A percentile compares a stretch with the other conserved stretches of the same genome.
phyloP scores from a whole-genome alignment of 2,329 filamentous ascomycete species.

The Ampelomyces quisqualis region DNA sequence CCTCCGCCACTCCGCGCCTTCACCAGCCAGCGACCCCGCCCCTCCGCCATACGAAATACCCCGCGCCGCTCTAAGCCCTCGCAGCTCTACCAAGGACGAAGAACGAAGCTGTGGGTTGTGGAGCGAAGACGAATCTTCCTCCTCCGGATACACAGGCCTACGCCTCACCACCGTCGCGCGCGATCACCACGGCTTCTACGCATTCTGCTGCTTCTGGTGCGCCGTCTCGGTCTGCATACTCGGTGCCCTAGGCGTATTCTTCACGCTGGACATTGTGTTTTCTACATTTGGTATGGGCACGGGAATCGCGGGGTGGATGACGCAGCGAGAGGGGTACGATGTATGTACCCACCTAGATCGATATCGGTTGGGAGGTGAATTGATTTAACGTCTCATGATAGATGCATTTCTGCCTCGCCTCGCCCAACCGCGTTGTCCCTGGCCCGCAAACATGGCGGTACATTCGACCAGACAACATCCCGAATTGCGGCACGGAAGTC shows the following conservation, averaged over 20 bases:
- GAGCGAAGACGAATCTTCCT: constrained; percentile 5
- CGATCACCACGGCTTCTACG: background rate
- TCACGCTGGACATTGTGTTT: constrained; percentile 6
- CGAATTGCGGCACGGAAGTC: constrained; percentile 11
- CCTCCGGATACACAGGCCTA: background rate
- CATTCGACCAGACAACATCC: constrained; percentile 1
- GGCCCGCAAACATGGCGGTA: constrained; percentile 19
- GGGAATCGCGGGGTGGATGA: constrained; percentile 6
- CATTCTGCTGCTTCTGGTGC: constrained; percentile 9
- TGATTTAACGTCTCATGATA: constrained; percentile 1
- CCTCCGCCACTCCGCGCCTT: constrained; percentile 7
- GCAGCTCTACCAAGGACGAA: constrained; percentile 10
- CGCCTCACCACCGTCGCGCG: background rate
- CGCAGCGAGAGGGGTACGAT: constrained; percentile 6
- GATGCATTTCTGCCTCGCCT: constrained; percentile 24
- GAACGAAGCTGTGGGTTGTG: constrained; percentile 13
- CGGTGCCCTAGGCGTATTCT: constrained; percentile 3
- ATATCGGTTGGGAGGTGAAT: background rate
- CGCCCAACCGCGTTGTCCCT: constrained; percentile 17
- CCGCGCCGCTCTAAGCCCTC: no score
- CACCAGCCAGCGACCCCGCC: background rate
- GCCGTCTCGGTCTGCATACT: constrained; percentile 5
- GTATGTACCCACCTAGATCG: background rate
- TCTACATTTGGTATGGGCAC: constrained; percentile 8
- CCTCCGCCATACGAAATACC: background rate